Evolutionary conservation across 257 asterid genomes (phyloP).

Genomic region (Henckelia pumila): DNA sequence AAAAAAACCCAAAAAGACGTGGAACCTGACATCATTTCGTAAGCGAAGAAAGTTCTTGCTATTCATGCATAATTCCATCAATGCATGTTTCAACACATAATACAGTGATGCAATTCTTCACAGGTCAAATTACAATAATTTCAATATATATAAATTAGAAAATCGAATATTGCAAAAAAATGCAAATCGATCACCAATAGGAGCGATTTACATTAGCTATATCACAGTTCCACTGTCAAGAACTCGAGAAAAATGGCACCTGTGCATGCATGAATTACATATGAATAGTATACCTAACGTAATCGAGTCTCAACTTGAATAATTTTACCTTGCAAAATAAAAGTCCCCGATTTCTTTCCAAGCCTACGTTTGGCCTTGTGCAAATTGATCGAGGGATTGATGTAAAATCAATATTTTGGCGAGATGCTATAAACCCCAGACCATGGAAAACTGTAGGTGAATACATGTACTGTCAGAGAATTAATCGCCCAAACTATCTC

Average conservation of each 20-base stretch:
- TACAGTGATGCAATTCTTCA: too few relatives aligned
- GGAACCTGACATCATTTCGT: too few relatives aligned
- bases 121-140: too few relatives aligned
- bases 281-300: neutral
- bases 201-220: neutral
- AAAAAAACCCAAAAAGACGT: too few relatives aligned
- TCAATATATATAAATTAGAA: too few relatives aligned
- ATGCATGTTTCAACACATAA: too few relatives aligned
- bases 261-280: neutral
- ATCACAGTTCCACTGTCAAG: neutral
- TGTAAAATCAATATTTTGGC: neutral
- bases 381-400: neutral
- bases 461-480: neutral
- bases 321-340: neutral
- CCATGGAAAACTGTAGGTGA: neutral
- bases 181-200: neutral
- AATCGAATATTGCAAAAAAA: neutral
- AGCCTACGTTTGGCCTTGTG: neutral
- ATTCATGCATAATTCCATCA: too few relatives aligned
- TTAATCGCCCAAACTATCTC: conserved; percentile 36
- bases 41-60: too few relatives aligned
- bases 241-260: neutral
- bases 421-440: neutral
- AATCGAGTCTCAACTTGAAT: neutral
- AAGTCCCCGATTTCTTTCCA: neutral